Conservation (phyloP, 371 early-diverging fungal species). For the Mortierella sp. region DNA sequence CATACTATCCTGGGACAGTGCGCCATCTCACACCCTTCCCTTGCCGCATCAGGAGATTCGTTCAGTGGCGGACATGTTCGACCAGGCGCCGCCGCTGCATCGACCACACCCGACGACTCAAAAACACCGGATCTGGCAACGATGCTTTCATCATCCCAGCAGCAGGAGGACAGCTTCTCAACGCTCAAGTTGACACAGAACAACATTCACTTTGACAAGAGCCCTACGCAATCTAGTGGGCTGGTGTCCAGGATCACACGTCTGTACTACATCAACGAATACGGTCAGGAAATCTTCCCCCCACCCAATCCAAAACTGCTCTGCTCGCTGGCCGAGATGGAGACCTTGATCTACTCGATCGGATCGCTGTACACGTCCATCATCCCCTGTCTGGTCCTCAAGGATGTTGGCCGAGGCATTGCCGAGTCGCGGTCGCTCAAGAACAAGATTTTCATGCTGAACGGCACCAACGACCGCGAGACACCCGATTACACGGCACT, state of each 20-base stretch:
- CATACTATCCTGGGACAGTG: constrained; percentile 72
- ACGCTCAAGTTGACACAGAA: constrained; percentile 47
- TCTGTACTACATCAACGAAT: constrained; percentile 78
- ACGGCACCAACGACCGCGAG: constrained; percentile 80
- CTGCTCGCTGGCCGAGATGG: constrained; percentile 63
- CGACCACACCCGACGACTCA: constrained; percentile 27
- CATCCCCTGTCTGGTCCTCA: constrained; percentile 76
- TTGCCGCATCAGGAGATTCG: constrained; percentile 34
- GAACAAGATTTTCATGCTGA: constrained; percentile 77
- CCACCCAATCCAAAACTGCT: constrained; percentile 73
- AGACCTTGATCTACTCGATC: constrained; percentile 74
- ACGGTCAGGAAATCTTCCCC: constrained; percentile 79
- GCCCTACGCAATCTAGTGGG: constrained; percentile 24
- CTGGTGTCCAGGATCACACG: constrained; percentile 67
- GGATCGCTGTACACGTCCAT: constrained; percentile 85
- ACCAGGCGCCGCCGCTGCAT: constrained; percentile 19
- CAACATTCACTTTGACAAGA: constrained; percentile 57
- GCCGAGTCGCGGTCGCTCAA: constrained; percentile 65
- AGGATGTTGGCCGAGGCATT: constrained; percentile 75
- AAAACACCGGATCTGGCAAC: constrained; percentile 39
- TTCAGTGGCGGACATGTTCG: constrained; percentile 30
- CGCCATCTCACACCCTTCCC: constrained; percentile 77
- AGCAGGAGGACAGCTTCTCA: constrained; percentile 48
- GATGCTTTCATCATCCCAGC: constrained; percentile 39
- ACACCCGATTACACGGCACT: constrained; percentile 77